phyloP scores from a whole-genome alignment of 225 moss, liverwort and hornwort genomes.

The Straminergon stramineum region DNA sequence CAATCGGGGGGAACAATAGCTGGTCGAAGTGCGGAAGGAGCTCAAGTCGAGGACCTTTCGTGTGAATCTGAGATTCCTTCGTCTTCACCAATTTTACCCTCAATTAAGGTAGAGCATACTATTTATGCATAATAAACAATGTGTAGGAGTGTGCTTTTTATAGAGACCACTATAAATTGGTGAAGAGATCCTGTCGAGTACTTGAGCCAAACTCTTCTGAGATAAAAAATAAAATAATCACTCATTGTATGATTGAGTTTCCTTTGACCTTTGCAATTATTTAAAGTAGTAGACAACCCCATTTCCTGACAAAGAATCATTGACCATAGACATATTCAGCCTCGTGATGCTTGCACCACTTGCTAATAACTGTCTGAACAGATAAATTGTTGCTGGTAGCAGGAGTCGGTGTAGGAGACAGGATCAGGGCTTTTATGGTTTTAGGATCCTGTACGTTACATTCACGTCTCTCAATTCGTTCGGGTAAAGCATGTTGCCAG shows the following conservation, averaged over 20 bases:
- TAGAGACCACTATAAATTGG: background rate
- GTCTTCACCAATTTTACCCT: background rate
- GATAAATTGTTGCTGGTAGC: background rate
- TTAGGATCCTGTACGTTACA: too few relatives aligned
- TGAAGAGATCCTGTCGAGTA: background rate
- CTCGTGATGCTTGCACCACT: background rate
- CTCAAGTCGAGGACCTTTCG: conserved; percentile 91
- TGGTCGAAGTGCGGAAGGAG: conserved; percentile 85
- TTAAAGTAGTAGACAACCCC: background rate
- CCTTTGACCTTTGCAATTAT: background rate
- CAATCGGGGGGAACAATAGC: conserved; percentile 77
- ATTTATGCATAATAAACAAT: background rate
- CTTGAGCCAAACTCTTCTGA: background rate
- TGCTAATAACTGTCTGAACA: background rate
- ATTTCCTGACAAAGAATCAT: background rate
- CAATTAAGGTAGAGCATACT: background rate
- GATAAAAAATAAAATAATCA: background rate
- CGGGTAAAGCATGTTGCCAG: background rate
- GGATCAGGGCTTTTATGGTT: too few relatives aligned
- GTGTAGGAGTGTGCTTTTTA: background rate
- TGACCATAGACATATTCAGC: background rate
- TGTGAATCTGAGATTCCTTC: conserved; percentile 52
- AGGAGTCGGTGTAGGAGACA: background rate
- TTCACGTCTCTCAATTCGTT: too few relatives aligned
- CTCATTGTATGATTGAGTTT: background rate